Base-by-base conservation (phyloP, 2,329 filamentous ascomycete species). In the Stagonosporopsis chrysanthemi region DNA sequence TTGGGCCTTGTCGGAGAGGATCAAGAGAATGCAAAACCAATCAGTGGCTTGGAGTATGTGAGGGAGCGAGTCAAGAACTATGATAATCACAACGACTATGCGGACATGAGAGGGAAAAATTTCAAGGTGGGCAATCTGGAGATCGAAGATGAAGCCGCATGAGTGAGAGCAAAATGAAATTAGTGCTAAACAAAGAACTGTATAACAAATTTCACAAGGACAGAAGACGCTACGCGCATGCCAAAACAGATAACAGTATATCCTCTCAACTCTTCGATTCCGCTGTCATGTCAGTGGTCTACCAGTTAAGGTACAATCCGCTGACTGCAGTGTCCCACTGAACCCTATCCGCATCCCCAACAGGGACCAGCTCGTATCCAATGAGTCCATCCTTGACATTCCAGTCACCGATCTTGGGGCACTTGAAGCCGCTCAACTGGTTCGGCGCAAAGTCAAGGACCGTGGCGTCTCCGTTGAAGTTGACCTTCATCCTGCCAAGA, bases 31-130 rank as follows among this genome's bases (percentile, higher is more conserved):
- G 68, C 54, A 1, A 60, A 60, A 38, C 71, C 74, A 5, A 73
- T 79, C 6, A 73, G 72, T 24, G 77, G 77, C 0, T 40, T 77
- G 24, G 71, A 79, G 59, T 79, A 79, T 64, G 77, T 80, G 31
- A 67, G 77, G 17, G 74, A 77, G 51, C 64, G 77, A 26, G 77
- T 80, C 2, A 79, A 74, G 68, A 68, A 78, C 41, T 79, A 79
- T 52, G 77, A 79, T 45, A 59, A 78, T 44, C 73, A 78, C 42
- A 69, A 60, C 1, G 73, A 79, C 29, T 79, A 78, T 56, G 74
- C 70, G 0, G 75, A 79, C 51, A 75, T 70, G 62, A 78, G 71
- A 56, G 77, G 76, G 7, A 70, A 75, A 64, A 77, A 65, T 31
- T 79, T 79, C 52, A 76, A 73, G 40, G 69, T 79, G 5, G 76